Evolutionary conservation across 75 land plant genomes (phyloP).

Genomic region (Isoetes taiwanensis): DNA sequence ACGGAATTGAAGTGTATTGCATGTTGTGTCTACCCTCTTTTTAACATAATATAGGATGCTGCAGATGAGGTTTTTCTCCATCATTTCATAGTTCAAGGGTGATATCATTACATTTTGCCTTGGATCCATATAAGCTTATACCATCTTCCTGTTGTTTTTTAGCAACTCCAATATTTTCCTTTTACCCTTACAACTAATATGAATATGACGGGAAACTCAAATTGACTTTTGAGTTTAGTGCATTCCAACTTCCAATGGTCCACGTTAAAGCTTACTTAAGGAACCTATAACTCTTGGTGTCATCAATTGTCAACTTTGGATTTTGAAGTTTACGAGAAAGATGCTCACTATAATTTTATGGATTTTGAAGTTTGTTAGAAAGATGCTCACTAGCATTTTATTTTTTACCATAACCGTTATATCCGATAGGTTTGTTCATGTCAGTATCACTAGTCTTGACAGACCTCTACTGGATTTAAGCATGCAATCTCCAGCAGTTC

Average conservation of each 20-base stretch:
- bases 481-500: slow-evolving; percentile 98
- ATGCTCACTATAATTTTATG: too few relatives aligned
- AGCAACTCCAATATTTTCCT: neutral
- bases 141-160: neutral
- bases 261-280: slow-evolving; percentile 65
- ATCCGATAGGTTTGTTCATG: slow-evolving; percentile 92
- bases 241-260: slow-evolving; percentile 80
- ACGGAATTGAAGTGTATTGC: too few relatives aligned
- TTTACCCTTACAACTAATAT: slow-evolving; percentile 55
- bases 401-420: neutral
- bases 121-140: neutral
- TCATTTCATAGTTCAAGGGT: slow-evolving; percentile 62
- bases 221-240: slow-evolving; percentile 70
- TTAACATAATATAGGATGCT: too few relatives aligned
- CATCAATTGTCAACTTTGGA: too few relatives aligned
- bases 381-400: neutral
- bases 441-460: slow-evolving; percentile 84
- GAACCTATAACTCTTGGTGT: slow-evolving; percentile 84
- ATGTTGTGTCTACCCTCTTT: too few relatives aligned
- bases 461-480: slow-evolving; percentile 92
- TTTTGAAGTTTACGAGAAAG: too few relatives aligned
- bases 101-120: slow-evolving; percentile 40
- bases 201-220: slow-evolving; percentile 95
- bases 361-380: too few relatives aligned
- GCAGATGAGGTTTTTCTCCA: too few relatives aligned